Conservation (phyloP, 164 flowering plant genomes). For the Berberis vulgaris region DNA sequence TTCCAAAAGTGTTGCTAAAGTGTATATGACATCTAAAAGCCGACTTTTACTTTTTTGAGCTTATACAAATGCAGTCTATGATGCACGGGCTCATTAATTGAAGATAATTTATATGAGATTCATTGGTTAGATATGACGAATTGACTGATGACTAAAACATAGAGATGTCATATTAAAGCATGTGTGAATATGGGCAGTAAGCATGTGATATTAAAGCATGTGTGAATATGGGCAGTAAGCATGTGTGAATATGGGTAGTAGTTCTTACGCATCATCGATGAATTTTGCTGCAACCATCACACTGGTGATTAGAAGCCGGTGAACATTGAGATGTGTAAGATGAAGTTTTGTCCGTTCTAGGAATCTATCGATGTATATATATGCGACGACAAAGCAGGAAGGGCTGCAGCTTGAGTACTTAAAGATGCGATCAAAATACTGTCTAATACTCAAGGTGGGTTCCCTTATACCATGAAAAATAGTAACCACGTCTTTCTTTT, state of each 20-base stretch:
- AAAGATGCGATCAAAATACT: conserved; percentile 74
- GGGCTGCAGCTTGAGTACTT: conserved; percentile 84
- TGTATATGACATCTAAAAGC: too few species aligned
- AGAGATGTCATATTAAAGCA: too few species aligned
- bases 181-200: too few species aligned
- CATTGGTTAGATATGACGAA: too few species aligned
- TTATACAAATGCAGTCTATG: too few species aligned
- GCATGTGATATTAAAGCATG: too few species aligned
- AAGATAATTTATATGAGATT: too few species aligned
- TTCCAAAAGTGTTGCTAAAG: too few species aligned
- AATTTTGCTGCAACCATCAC: conserved; percentile 81
- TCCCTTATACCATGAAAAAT: conserved; percentile 69
- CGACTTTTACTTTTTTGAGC: too few species aligned
- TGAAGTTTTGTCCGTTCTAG: conserved; percentile 29
- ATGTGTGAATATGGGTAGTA: neutral
- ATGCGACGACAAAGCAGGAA: conserved; percentile 74
- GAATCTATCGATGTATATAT: conserved; percentile 65
- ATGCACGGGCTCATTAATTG: too few species aligned
- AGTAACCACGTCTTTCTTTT: conserved; percentile 44
- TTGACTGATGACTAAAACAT: too few species aligned
- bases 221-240: neutral
- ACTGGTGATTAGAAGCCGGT: conserved; percentile 77
- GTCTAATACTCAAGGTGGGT: conserved; percentile 52
- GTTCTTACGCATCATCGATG: conserved; percentile 75
- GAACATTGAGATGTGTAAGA: conserved; percentile 71